Base-by-base conservation (phyloP, 1,284 basidiomycete species). In the Schizophyllum amplum region DNA sequence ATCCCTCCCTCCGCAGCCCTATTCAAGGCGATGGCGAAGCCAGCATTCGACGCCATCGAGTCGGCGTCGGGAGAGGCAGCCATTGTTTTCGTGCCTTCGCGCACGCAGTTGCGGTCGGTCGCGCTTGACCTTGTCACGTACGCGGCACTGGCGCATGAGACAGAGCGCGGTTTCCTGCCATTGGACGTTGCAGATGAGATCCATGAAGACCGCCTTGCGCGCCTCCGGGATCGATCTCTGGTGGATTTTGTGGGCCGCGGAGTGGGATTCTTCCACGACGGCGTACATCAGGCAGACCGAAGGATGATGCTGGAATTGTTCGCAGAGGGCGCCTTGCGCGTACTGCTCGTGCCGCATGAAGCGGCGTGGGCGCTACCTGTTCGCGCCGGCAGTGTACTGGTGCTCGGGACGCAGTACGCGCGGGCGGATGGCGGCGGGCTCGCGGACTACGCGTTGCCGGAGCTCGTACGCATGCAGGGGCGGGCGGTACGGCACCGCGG, bases 1-100 rank as follows among this genome's bases (percentile, higher is more conserved):
- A 87, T 94, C 55, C 83, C 93, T 0, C 87, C 96, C 66, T 96
- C 94, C 4, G 80, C 87, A 0, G 86, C 90, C 1, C 76, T 98
- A 24, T 88, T 96, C 72, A 96, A 95, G 66, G 81, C 87, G 1
- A 97, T 99, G 89, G 81, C 90, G 52, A 97, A 95, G 69, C 94
- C 97, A 4, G 86, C 88, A 0, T 93, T 96, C 68, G 72, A 83
- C 13, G 84, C 80, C 26, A 82, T 90, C 60, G 72, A 69, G 50
- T 69, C 72, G 13, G 71, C 71, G 2, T 64, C 70, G 9, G 74
- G 75, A 0, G 79, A 81, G 53, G 74, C 79, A 1, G 82, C 87
- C 0, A 81, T 99, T 61, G 76, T 98, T n/a, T 96, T 99, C 68
- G 90, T 96, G 0, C 92, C 97, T 3, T 94, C 94, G 21, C 81